Evolutionary conservation across 108 stramenopile species (phyloP), one percentile per base, ranked within the genome.

Genomic region (Fistulifera solaris): DNA sequence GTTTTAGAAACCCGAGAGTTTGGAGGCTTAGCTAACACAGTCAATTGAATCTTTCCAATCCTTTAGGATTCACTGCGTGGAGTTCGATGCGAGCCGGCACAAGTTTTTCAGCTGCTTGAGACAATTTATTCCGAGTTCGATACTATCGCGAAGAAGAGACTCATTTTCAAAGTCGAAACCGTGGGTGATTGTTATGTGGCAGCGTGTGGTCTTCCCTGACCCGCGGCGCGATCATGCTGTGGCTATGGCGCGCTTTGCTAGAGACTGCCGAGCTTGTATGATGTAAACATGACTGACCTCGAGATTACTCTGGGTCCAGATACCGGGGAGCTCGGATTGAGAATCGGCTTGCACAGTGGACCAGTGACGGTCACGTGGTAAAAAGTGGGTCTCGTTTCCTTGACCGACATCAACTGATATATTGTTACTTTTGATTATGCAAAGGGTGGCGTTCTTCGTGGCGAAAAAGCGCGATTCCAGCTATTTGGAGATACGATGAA

Each of bases 1-100:
- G 10, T 13, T 10, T 16, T 10, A 16, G 47, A 10, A 48, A 18
- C 10, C 12, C 10, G 17, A 16, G 10, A 13, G n/a, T 16, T 10
- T 17, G 8, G 10, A 16, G n/a, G 10, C 12, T 13, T 13, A 16
- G 47, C 12, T 10, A 10, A 16, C n/a, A 48, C 12, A 16, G n/a
- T 17, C n/a, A 18, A 48, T 16, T 48, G 12, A 16, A 12, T 16
- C 17, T 10, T 13, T 10, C 10, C 10, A 10, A 13, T 16, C 17
- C 17, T 48, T 48, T 52, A 14, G 66, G 66, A 2, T 61, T 67
- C 50, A 67, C 66, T 17, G 66, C 66, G 1, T 67, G 66, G 66
- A 35, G 27, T 15, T 50, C 47, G 35, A 49, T 61, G 47, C 35
- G 66, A 22, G 59, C 66, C 66, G 6, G 19, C 59, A 10, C 58